Base-by-base conservation (phyloP, 2,329 filamentous ascomycete genomes). In the Pseudomassariella vexata region DNA sequence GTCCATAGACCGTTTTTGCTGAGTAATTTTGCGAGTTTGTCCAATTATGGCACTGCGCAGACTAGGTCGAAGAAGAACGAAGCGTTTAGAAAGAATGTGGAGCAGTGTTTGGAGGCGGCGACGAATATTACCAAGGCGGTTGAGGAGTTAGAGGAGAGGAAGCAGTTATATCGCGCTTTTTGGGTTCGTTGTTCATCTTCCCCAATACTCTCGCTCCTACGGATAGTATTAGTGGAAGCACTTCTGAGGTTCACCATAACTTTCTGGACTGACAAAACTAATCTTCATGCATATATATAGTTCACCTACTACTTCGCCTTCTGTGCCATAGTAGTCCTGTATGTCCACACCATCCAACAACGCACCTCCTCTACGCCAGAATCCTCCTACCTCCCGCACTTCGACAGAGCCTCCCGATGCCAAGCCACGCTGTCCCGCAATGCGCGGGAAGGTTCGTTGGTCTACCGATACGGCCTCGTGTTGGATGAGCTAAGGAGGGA, bases 361-460 rank as follows among this genome's bases (percentile, higher is more conserved):
- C 17, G 24, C 25, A 5, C 17, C 37, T 41, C 35, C 40, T 39
- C 39, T 37, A 38, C 43, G 39, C 38, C 40, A 53, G 47, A 42
- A 73, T 73, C 69, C 64, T 73, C 47, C 68, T 67, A 47, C 60
- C 53, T n/a, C n/a, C n/a, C n/a, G n/a, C n/a, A n/a, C n/a, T n/a
- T n/a, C n/a, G n/a, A n/a, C n/a, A n/a, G n/a, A n/a, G n/a, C n/a
- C n/a, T n/a, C n/a, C n/a, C n/a, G n/a, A n/a, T n/a, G n/a, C n/a
- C n/a, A n/a, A n/a, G n/a, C n/a, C n/a, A n/a, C n/a, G n/a, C n/a
- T n/a, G n/a, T n/a, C n/a, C n/a, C n/a, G n/a, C n/a, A n/a, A n/a
- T n/a, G n/a, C n/a, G n/a, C n/a, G n/a, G n/a, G n/a, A n/a, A n/a
- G n/a, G n/a, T n/a, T n/a, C n/a, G n/a, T n/a, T n/a, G n/a, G n/a